Evolutionary conservation across 2,329 filamentous ascomycete species (phyloP), one percentile per base, ranked within the genome.

Genomic region (Ophiostoma novo-ulmi): DNA sequence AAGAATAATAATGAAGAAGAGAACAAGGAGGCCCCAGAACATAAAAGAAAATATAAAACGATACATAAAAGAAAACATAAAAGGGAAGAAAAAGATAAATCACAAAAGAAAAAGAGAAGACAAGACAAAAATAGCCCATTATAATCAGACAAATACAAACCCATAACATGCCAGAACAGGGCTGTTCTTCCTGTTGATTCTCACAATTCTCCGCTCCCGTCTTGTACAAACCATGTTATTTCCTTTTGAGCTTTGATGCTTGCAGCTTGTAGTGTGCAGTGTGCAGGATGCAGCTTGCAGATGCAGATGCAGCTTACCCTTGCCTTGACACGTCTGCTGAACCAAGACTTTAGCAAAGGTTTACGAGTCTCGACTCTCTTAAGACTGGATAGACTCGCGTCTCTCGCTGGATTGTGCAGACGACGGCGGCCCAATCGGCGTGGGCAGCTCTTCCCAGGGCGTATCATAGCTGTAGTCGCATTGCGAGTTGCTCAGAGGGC

Each of bases 401-500:
- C 11, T 17, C 58, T 63, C 58, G 26, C n/a, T 55, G 7, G 58
- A 26, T 17, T 31, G 58, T 35, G 58, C 26, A 35, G 58, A 31
- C 1, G 58, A 65, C 61, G 31, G 36, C 20, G 63, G 63, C 36
- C 65, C 39, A 67, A 41, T 67, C 10, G 65, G 65, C 22, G 38
- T 14, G 4, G 65, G 65, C 65, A 48, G 65, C 65, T 44, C 38
- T 39, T 39, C 39, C 65, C 65, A 67, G 14, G 65, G 61, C 5
- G 35, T 22, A 20, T 67, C 38, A 31, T 31, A 67, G 38, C 8
- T 11, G 22, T 67, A 67, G 38, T 67, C 65, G n/a, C 17, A 31
- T n/a, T 67, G 38, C 20, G n/a, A 22, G n/a, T 58, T 22, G 8
- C 10, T 11, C 22, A 58, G 52, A 11, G 52, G n/a, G 5, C 14